These are phyloP conservation scores for Boletus rufocinnamomeus DNA, from an alignment of 768 basidiomycete species.

Conservation along the genomic window DNA sequence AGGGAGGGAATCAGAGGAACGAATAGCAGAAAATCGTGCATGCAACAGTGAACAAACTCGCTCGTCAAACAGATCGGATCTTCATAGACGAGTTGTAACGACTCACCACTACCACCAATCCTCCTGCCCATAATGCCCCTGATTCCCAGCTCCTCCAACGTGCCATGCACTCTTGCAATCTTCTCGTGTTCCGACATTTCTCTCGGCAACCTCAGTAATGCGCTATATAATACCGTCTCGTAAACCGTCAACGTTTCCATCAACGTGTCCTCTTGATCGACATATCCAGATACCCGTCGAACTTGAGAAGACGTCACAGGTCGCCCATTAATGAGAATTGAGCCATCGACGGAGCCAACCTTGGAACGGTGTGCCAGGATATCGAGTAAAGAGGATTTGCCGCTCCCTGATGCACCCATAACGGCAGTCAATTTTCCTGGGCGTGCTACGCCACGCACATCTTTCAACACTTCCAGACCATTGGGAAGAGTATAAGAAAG, in stretches of 20 bases:
- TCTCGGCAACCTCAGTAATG: constrained; percentile 83
- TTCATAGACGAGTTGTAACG: background rate
- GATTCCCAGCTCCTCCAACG: constrained; percentile 94
- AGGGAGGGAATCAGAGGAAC: background rate
- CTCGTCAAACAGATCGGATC: constrained; percentile 1
- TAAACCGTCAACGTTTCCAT: constrained; percentile 98
- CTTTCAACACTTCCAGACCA: constrained; percentile 69
- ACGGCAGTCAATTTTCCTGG: constrained; percentile 93
- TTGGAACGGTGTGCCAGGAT: constrained; percentile 92
- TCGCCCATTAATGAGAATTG: constrained; percentile 84
- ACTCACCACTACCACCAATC: constrained; percentile 83
- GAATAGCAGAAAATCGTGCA: background rate
- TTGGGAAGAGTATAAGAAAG: constrained; percentile 74
- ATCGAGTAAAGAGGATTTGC: constrained; percentile 95
- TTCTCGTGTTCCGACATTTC: constrained; percentile 98
- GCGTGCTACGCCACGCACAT: constrained; percentile 79
- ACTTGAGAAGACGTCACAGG: constrained; percentile 73
- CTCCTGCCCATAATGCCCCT: constrained; percentile 85
- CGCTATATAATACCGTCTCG: constrained; percentile 95
- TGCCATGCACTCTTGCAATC: constrained; percentile 91
- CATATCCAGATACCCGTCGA: constrained; percentile 87
- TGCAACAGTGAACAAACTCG: background rate
- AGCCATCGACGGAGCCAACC: constrained; percentile 71
- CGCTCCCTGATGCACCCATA: constrained; percentile 96
- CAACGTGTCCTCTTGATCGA: constrained; percentile 97